Conservation (phyloP, 768 basidiomycete species). For the Antrodiella citrinella region DNA sequence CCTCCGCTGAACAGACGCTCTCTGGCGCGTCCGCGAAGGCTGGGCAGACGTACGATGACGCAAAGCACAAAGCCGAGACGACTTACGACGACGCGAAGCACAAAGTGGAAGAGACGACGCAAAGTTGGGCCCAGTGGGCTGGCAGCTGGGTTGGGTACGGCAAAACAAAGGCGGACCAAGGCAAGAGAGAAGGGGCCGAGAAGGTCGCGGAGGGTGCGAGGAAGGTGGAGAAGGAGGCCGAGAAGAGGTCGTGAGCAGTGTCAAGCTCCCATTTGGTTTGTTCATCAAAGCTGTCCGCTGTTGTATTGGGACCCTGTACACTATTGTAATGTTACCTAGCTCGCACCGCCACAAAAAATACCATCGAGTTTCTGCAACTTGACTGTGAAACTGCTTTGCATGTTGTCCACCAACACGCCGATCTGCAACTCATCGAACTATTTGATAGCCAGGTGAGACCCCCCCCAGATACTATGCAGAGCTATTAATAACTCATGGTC, state of each 20-base stretch:
- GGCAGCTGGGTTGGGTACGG: constrained; percentile 35
- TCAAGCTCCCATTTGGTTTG: too few species aligned
- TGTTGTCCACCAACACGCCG: too few species aligned
- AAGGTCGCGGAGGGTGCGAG: constrained; percentile 22
- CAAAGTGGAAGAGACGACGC: constrained; percentile 22
- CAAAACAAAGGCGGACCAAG: constrained; percentile 23
- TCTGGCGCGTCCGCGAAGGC: constrained; percentile 21
- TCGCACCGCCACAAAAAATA: too few species aligned
- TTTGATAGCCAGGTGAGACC: too few species aligned
- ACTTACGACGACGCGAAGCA: constrained; percentile 22
- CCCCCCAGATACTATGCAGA: too few species aligned
- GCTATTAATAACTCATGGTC: too few species aligned
- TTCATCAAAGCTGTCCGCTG: neutral
- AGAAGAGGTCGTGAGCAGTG: constrained; percentile 20
- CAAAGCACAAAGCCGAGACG: constrained; percentile 22
- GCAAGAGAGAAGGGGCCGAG: constrained; percentile 20
- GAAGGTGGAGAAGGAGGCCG: constrained; percentile 23
- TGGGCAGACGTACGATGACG: constrained; percentile 22
- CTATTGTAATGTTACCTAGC: too few species aligned
- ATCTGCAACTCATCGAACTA: too few species aligned
- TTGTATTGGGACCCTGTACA: neutral
- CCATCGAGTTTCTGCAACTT: too few species aligned
- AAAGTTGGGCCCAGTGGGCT: constrained; percentile 23
- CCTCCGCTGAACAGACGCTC: constrained; percentile 19
- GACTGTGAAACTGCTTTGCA: too few species aligned